Conservation (phyloP, 2,329 filamentous ascomycete genomes). For the Penicillium sp. region DNA sequence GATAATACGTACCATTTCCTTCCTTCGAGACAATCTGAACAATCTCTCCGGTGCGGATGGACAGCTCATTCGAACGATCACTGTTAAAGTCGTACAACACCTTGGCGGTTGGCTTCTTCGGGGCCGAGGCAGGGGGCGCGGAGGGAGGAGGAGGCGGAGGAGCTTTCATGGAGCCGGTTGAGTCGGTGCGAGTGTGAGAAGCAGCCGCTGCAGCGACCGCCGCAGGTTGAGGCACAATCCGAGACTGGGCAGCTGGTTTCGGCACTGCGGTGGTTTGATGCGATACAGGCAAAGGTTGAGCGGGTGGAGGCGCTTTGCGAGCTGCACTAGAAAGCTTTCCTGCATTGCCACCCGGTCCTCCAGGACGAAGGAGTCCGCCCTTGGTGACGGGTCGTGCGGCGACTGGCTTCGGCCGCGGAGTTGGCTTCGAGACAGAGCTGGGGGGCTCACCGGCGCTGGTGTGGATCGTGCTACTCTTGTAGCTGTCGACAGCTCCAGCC, state of each 20-base stretch:
- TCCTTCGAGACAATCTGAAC: constrained; percentile 94
- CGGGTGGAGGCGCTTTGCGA: constrained; percentile 38
- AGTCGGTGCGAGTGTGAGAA: constrained; percentile 53
- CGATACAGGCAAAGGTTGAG: constrained; percentile 41
- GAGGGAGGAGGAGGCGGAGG: constrained; percentile 70
- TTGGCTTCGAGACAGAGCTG: constrained; percentile 79
- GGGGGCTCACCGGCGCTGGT: constrained; percentile 82
- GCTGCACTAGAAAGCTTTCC: constrained; percentile 65
- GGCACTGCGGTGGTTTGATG: constrained; percentile 39
- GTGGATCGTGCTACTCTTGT: constrained; percentile 92
- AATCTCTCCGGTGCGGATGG: constrained; percentile 76
- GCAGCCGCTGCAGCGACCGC: constrained; percentile 36
- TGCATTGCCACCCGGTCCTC: constrained; percentile 80
- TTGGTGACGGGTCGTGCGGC: constrained; percentile 88
- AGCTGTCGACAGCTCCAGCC: constrained; percentile 73
- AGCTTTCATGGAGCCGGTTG: constrained; percentile 64
- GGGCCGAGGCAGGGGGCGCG: constrained; percentile 59
- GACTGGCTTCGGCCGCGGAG: constrained; percentile 83
- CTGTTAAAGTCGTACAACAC: constrained; percentile 91
- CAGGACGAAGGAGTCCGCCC: constrained; percentile 88
- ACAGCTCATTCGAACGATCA: constrained; percentile 82
- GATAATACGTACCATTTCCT: constrained; percentile 78
- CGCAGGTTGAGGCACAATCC: constrained; percentile 53
- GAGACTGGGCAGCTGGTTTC: constrained; percentile 42
- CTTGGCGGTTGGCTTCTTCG: constrained; percentile 78